Evolutionary conservation across 2,329 filamentous ascomycete species (phyloP).

Genomic region (Polychaeton citri): DNA sequence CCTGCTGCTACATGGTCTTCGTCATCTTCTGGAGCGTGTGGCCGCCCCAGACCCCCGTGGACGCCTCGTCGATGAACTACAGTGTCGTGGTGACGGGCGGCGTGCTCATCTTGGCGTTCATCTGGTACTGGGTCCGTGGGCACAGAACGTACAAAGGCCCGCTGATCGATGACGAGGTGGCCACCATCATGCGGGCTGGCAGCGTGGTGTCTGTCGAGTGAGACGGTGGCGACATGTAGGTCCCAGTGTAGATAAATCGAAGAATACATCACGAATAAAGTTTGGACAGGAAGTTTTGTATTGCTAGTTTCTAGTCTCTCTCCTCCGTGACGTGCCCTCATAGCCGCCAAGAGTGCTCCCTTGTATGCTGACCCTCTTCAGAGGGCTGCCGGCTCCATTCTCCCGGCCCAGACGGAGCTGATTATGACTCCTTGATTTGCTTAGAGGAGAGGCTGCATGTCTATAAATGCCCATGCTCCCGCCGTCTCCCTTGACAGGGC

Average conservation of each 20-base stretch:
- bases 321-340: neutral
- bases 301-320: neutral
- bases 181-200: constrained; percentile 14
- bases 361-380: neutral
- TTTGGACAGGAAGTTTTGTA: too few relatives aligned
- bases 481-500: constrained; percentile 45
- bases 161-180: constrained; percentile 22
- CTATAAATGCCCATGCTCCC: constrained; percentile 70
- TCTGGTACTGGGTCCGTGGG: constrained; percentile 24
- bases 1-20: constrained; percentile 40
- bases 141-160: constrained; percentile 26
- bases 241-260: too few relatives aligned
- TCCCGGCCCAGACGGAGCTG: neutral
- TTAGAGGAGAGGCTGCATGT: constrained; percentile 69
- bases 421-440: constrained; percentile 19
- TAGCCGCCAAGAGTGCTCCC: neutral
- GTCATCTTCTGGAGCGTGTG: constrained; percentile 45
- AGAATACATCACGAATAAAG: too few relatives aligned
- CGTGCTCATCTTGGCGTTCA: constrained; percentile 22
- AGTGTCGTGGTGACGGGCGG: constrained; percentile 25
- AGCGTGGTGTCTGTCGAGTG: neutral
- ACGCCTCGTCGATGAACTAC: constrained; percentile 30
- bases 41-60: constrained; percentile 25
- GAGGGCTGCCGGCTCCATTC: neutral
- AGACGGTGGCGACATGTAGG: neutral